A percentile compares a stretch with the other conserved stretches of the same genome.
phyloP scores from a whole-genome alignment of 768 basidiomycete species.

The Suillus paluster region DNA sequence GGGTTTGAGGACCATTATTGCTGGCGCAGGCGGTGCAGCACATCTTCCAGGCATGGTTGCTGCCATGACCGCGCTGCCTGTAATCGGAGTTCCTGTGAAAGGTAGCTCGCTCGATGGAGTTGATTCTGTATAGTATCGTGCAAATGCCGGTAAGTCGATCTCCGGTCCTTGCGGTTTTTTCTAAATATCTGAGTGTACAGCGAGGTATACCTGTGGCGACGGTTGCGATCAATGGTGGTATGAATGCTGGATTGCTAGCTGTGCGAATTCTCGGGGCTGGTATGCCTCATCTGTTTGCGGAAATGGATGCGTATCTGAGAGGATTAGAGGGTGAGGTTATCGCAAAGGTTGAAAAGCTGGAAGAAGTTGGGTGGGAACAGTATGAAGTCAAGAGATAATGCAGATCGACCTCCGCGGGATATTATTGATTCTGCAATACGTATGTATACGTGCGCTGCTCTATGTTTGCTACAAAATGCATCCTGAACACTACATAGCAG shows the following conservation, averaged over 20 bases:
- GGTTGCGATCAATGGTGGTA: slow-evolving; percentile 94
- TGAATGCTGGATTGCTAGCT: slow-evolving; percentile 91
- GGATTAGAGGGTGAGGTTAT: slow-evolving; percentile 76
- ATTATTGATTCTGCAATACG: slow-evolving; percentile 53
- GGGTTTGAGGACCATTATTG: slow-evolving; percentile 79
- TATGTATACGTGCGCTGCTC: no score
- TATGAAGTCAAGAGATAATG: slow-evolving; percentile 56
- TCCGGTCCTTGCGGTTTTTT: slow-evolving; percentile 33
- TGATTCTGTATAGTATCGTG: slow-evolving; percentile 96
- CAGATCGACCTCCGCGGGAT: slow-evolving; percentile 57
- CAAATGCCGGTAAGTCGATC: slow-evolving; percentile 91
- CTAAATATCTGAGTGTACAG: slow-evolving; percentile 42
- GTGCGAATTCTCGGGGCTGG: slow-evolving; percentile 85
- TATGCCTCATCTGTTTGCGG: slow-evolving; percentile 62
- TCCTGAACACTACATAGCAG: no score
- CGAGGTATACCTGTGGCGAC: slow-evolving; percentile 97
- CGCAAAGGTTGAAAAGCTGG: slow-evolving; percentile 75
- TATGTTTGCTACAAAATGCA: no score
- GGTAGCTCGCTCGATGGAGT: slow-evolving; percentile 93
- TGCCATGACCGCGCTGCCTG: slow-evolving; percentile 88
- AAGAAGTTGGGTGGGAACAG: slow-evolving; percentile 83
- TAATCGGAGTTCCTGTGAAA: slow-evolving; percentile 97
- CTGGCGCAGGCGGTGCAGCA: slow-evolving; percentile 98
- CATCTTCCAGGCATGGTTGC: slow-evolving; percentile 99
- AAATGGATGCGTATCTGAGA: slow-evolving; percentile 77